Evolutionary conservation across 148 eudicot genomes (phyloP), one percentile per base, ranked within the genome.

Genomic region (Chenopodium album): DNA sequence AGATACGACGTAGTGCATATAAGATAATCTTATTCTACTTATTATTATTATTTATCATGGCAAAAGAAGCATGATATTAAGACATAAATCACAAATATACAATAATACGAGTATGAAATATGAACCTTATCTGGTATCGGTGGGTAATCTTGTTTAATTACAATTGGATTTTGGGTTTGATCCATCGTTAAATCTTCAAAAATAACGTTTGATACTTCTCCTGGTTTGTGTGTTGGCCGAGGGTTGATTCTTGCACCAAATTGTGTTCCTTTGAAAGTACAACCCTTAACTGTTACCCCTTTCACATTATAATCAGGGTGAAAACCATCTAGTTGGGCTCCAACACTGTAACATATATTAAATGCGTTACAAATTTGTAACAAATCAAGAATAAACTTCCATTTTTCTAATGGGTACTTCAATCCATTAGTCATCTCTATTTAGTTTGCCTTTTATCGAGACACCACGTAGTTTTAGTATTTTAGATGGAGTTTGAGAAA

Each of bases 181-280:
- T 86, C 85, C 90, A 94, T 79, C 3, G 76, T 31, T 8, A 94
- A 56, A 69, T 91, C 88, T 29, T 90, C 77, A 56, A 75, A 94
- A 28, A 66, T 31, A 22, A 94, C 74, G 70, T 76, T 63, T 0
- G 86, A 75, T 37, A 88, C 87, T 32, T 47, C 44, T n/a, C 73
- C 67, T 16, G 69, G 32, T 17, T 76, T 84, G 13, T 86, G 80
- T 16, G 79, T 77, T 22, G 82, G 84, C 47, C 87, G 85, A 5
- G 93, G 82, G 34, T 91, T 90, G 87, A 94, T 89, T 84, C 93
- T 89, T n/a, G 88, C 89, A 14, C 96, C 98, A 80, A 87, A 88
- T 20, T 89, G 76, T 2, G 92, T 85, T 3, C 63, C 80, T 76
- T 76, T 71, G 59, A 94, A 73, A 4, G 89, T 94, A 73, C 96